Percentiles rank a stretch among this genome's conserved stretches.
Conservation (phyloP, 305 asterid species). For the Solanum hybrid region DNA sequence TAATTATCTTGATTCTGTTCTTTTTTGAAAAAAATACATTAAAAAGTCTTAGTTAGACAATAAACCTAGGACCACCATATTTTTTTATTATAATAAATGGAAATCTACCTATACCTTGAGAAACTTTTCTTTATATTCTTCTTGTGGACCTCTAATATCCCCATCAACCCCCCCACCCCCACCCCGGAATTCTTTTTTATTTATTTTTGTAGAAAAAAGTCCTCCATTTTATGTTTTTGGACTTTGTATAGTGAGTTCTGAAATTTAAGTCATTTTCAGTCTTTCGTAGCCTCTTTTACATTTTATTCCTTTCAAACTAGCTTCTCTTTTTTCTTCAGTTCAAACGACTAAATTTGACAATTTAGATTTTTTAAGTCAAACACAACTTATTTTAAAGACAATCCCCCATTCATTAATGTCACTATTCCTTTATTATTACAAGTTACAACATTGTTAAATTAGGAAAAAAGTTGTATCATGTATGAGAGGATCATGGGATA, state of each 20-base stretch:
- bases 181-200: neutral
- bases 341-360: neutral
- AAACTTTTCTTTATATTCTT: neutral
- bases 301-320: conserved; percentile 1
- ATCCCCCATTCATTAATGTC: neutral
- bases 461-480: neutral
- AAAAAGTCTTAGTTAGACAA: neutral
- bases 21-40: neutral
- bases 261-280: neutral
- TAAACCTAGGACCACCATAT: neutral
- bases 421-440: neutral
- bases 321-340: neutral
- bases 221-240: neutral
- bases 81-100: neutral
- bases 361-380: neutral
- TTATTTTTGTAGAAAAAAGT: neutral
- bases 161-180: neutral
- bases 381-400: neutral
- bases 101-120: neutral
- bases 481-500: neutral
- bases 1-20: neutral
- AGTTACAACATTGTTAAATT: too few species aligned
- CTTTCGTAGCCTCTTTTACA: neutral
- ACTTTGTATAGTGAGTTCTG: neutral
- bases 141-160: neutral